These are phyloP conservation scores for Botrytis pseudocinerea DNA, from an alignment of 2,329 filamentous ascomycete species.

Conservation along the genomic window DNA sequence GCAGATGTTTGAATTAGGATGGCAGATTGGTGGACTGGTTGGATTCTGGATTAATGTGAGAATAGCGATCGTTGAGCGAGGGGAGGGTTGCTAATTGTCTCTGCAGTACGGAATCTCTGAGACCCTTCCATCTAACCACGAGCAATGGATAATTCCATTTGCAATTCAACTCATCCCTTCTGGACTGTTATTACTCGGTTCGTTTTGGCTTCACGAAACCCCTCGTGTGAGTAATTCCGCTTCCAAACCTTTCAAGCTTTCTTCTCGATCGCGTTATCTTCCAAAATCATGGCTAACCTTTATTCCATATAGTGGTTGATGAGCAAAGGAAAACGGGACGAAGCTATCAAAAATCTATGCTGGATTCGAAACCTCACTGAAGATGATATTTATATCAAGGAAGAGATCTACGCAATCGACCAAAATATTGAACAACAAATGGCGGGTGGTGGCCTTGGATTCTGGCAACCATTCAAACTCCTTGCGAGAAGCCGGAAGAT, in stretches of 20 bases:
- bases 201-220: conserved; percentile 63
- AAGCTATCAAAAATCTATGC: conserved; percentile 58
- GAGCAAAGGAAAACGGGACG: conserved; percentile 57
- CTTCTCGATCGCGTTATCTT: not conserved
- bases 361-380: conserved; percentile 62
- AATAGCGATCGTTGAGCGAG: conserved; percentile 41
- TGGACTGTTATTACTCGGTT: conserved; percentile 60
- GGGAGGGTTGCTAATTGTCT: not conserved
- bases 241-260: not conserved
- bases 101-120: conserved; percentile 57
- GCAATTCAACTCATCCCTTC: conserved; percentile 64
- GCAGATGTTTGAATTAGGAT: conserved; percentile 62
- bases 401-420: conserved; percentile 72
- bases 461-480: conserved; percentile 67
- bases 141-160: conserved; percentile 65
- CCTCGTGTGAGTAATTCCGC: conserved; percentile 47
- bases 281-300: not conserved
- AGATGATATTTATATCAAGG: conserved; percentile 65
- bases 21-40: conserved; percentile 62
- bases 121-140: conserved; percentile 35
- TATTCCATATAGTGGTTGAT: conserved; percentile 61
- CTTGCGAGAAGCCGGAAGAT: not conserved
- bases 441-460: conserved; percentile 65
- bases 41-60: conserved; percentile 63
- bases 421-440: conserved; percentile 66